Conservation (phyloP, 1,284 basidiomycete species). For the Taiwanofungus camphoratus region DNA sequence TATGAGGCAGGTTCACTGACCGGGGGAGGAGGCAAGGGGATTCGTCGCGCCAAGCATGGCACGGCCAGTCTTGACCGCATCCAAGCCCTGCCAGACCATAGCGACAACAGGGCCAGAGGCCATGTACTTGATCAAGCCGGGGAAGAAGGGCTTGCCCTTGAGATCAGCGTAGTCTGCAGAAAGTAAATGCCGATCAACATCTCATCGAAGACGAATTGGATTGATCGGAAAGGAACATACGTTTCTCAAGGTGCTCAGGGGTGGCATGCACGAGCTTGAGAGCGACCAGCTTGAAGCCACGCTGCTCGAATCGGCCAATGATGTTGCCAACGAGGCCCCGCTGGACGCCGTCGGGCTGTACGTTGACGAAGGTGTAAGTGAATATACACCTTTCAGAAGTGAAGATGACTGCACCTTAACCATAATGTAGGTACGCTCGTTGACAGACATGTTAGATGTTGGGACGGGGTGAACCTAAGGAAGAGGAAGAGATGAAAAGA, state of each 20-base stretch:
- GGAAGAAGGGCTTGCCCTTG: constrained; percentile 89
- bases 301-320: constrained; percentile 89
- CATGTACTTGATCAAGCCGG: constrained; percentile 92
- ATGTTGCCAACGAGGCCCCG: constrained; percentile 93
- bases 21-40: constrained; percentile 86
- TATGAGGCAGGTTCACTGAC: constrained; percentile 34
- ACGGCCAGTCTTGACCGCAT: constrained; percentile 95
- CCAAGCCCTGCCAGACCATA: constrained; percentile 97
- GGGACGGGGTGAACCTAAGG: constrained; percentile 18
- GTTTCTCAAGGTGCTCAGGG: constrained; percentile 81
- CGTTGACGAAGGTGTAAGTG: constrained; percentile 5
- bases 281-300: constrained; percentile 91
- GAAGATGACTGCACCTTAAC: constrained; percentile 55
- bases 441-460: constrained; percentile 45
- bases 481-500: constrained; percentile 25
- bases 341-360: constrained; percentile 94
- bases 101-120: constrained; percentile 91
- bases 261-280: constrained; percentile 80
- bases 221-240: constrained; percentile 38
- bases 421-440: constrained; percentile 87
- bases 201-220: not conserved
- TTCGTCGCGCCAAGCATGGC: constrained; percentile 96
- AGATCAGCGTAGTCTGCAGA: constrained; percentile 89
- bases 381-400: not conserved
- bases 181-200: constrained; percentile 8